These are phyloP conservation scores for Fusarium dimerum DNA, from an alignment of 2,329 filamentous ascomycete genomes.

Conservation along the genomic window DNA sequence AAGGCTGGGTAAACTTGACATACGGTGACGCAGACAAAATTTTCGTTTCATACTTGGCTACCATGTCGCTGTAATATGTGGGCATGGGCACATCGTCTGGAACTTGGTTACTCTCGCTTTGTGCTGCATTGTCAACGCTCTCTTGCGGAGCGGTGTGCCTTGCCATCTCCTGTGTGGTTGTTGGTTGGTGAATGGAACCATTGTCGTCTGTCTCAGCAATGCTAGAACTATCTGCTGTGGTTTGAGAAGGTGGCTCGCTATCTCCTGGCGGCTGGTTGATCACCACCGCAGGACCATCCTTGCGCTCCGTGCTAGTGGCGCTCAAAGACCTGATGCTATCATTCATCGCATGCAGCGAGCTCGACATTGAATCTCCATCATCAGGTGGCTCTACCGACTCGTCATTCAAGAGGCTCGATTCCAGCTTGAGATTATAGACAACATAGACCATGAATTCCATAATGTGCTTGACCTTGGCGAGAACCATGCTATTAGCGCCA, in stretches of 20 bases:
- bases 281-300: conserved; percentile 33
- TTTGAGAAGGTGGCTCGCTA: conserved; percentile 39
- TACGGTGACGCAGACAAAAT: conserved; percentile 94
- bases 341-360: conserved; percentile 41
- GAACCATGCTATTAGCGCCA: conserved; percentile 69
- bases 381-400: conserved; percentile 84
- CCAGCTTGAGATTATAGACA: conserved; percentile 94
- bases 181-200: conserved; percentile 27
- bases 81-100: conserved; percentile 82
- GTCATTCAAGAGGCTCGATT: conserved; percentile 91
- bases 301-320: conserved; percentile 32
- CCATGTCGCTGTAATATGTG: conserved; percentile 93
- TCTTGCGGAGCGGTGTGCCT: conserved; percentile 43
- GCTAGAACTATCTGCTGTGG: conserved; percentile 32
- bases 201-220: conserved; percentile 30
- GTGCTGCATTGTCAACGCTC: conserved; percentile 43
- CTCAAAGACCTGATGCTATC: conserved; percentile 41
- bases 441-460: conserved; percentile 99
- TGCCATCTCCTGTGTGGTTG: conserved; percentile 26
- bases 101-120: conserved; percentile 59
- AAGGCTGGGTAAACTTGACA: conserved; percentile 92
- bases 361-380: conserved; percentile 46
- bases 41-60: conserved; percentile 89
- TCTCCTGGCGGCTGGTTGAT: conserved; percentile 39
- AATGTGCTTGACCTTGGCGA: conserved; percentile 84